Conservation (phyloP, 2,329 filamentous ascomycete species). For the Xylogone sp. region DNA sequence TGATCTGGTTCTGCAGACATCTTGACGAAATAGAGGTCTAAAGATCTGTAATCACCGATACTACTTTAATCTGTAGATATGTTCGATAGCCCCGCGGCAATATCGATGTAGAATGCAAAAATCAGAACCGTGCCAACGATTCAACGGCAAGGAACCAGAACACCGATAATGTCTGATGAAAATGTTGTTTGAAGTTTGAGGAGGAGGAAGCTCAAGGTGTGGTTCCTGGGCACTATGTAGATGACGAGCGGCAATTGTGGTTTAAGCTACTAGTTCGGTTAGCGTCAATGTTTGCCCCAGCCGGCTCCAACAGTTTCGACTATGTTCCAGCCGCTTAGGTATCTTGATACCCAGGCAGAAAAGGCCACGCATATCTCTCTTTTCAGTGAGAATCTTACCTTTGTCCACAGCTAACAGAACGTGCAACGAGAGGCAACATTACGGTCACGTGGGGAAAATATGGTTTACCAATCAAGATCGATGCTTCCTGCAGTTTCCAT, state of each 20-base stretch:
- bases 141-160: background rate
- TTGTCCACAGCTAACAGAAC: no score
- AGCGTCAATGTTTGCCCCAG: background rate
- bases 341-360: slow-evolving; percentile 4
- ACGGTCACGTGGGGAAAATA: no score
- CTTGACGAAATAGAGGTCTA: slow-evolving; percentile 34
- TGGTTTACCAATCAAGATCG: no score
- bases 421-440: no score
- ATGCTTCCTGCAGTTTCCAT: no score
- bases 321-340: slow-evolving; percentile 3
- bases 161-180: background rate
- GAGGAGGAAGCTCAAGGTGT: slow-evolving; percentile 3
- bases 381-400: background rate
- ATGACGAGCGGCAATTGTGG: background rate
- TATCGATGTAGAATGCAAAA: background rate
- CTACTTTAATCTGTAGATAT: background rate
- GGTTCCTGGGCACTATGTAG: background rate
- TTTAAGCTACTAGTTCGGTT: background rate
- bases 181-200: background rate
- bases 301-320: slow-evolving; percentile 1
- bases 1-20: slow-evolving; percentile 69
- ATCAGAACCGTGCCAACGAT: background rate
- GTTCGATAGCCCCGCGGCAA: background rate
- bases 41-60: background rate
- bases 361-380: background rate